phyloP scores from a whole-genome alignment of 2,329 filamentous ascomycete genomes.

The Aspergillus chevalieri region DNA sequence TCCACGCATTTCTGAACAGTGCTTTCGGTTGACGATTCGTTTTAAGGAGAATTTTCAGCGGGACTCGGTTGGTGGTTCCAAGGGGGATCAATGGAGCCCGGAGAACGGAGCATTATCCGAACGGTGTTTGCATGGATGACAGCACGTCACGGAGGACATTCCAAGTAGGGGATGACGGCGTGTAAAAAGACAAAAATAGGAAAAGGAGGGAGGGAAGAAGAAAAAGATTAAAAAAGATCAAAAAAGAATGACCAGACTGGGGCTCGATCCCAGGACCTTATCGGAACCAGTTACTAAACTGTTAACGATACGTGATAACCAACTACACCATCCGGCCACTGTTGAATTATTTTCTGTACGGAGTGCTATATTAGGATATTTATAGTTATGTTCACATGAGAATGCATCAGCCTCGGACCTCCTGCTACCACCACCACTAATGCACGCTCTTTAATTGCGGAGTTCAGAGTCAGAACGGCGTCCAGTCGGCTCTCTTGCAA shows the following conservation, averaged over 20 bases:
- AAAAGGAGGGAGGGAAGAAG: neutral
- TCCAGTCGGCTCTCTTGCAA: neutral
- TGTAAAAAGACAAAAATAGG: neutral
- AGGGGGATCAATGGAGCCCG: too few species aligned
- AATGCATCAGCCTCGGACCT: too few species aligned
- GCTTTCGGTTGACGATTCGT: too few species aligned
- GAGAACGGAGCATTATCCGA: too few species aligned
- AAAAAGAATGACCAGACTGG: constrained; percentile 1
- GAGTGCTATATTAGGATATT: too few species aligned
- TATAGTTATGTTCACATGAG: too few species aligned
- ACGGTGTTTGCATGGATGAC: too few species aligned
- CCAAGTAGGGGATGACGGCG: neutral
- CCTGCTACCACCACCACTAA: neutral
- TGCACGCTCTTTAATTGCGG: neutral
- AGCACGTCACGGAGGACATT: too few species aligned
- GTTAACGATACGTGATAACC: constrained; percentile 31
- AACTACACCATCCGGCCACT: constrained; percentile 26
- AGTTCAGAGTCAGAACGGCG: neutral
- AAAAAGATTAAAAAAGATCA: neutral
- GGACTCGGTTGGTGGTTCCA: too few species aligned
- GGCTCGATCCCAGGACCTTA: constrained; percentile 2
- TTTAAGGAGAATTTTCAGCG: too few species aligned
- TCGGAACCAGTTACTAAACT: constrained; percentile 3
- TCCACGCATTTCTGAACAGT: too few species aligned
- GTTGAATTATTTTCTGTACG: accelerated